Evolutionary conservation across 2,329 filamentous ascomycete genomes (phyloP).

Genomic region (Talaromyces sp.): DNA sequence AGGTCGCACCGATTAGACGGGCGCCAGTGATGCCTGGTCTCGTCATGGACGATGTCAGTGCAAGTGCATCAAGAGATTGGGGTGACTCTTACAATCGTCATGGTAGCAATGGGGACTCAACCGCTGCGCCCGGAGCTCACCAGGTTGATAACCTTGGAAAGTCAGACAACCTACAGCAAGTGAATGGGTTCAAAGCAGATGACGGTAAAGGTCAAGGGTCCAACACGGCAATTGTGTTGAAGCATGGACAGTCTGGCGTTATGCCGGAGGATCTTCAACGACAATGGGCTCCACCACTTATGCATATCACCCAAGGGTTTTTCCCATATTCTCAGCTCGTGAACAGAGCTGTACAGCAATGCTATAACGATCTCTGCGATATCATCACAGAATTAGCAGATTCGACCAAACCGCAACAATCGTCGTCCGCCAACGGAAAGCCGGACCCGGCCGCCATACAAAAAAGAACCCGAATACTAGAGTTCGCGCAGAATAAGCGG

Average conservation of each 20-base stretch:
- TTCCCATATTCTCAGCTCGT: slow-evolving; percentile 73
- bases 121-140: slow-evolving; percentile 20
- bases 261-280: slow-evolving; percentile 12
- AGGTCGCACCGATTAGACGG: slow-evolving; percentile 19
- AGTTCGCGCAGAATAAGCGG: slow-evolving; percentile 76
- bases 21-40: slow-evolving; percentile 43
- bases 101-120: slow-evolving; percentile 28
- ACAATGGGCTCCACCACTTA: slow-evolving; percentile 52
- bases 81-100: slow-evolving; percentile 27
- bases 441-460: slow-evolving; percentile 59
- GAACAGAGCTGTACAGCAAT: slow-evolving; percentile 75
- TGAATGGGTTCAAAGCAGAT: slow-evolving; percentile 28
- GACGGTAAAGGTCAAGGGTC: not conserved
- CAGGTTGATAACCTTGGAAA: slow-evolving; percentile 23
- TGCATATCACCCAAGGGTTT: slow-evolving; percentile 73
- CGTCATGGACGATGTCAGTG: slow-evolving; percentile 41
- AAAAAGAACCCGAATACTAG: slow-evolving; percentile 73
- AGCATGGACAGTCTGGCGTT: slow-evolving; percentile 1
- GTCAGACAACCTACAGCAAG: slow-evolving; percentile 27
- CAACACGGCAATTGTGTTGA: slow-evolving; percentile 4
- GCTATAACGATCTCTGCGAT: slow-evolving; percentile 73
- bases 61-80: slow-evolving; percentile 30
- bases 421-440: slow-evolving; percentile 30
- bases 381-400: slow-evolving; percentile 69
- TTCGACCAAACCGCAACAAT: slow-evolving; percentile 44